phyloP scores from a whole-genome alignment of 176 grass and related monocot species.

The Musa schizocarpa region DNA sequence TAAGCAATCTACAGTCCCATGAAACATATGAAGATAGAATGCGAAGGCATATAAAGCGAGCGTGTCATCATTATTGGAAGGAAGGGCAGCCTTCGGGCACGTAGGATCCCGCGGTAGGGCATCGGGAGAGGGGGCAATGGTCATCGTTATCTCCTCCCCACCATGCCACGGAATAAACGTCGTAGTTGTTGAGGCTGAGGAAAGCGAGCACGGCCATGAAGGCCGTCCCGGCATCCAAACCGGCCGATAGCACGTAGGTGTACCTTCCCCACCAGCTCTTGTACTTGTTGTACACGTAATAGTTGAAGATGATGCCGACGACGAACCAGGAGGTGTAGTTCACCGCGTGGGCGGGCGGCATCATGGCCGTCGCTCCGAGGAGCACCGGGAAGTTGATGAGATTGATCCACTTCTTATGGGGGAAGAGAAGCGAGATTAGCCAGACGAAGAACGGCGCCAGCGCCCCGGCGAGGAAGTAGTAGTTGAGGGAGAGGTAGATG shows the following conservation, averaged over 20 bases:
- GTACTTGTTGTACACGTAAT: no score
- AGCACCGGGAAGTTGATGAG: no score
- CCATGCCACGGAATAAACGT: slow-evolving; percentile 1
- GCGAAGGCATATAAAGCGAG: background rate
- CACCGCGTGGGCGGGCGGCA: no score
- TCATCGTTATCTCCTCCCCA: background rate
- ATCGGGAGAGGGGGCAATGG: background rate
- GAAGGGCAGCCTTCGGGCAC: background rate
- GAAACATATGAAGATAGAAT: background rate
- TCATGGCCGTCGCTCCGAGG: no score
- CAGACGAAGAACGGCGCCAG: no score
- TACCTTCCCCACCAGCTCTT: no score
- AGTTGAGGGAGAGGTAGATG: slow-evolving; percentile 19
- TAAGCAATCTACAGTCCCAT: background rate
- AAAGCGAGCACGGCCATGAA: background rate
- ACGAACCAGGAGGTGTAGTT: no score
- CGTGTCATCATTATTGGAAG: background rate
- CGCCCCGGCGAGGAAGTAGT: no score
- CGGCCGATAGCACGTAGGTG: background rate
- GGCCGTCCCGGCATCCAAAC: background rate
- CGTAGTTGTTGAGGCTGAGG: background rate
- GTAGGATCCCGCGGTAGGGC: background rate
- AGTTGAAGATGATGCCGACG: no score
- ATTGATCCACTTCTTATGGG: no score
- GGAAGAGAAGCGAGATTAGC: no score